Percentiles rank a stretch among this genome's conserved stretches.
Evolutionary conservation across 306 rosid genomes (phyloP).

Genomic region (Cicer judaicum): DNA sequence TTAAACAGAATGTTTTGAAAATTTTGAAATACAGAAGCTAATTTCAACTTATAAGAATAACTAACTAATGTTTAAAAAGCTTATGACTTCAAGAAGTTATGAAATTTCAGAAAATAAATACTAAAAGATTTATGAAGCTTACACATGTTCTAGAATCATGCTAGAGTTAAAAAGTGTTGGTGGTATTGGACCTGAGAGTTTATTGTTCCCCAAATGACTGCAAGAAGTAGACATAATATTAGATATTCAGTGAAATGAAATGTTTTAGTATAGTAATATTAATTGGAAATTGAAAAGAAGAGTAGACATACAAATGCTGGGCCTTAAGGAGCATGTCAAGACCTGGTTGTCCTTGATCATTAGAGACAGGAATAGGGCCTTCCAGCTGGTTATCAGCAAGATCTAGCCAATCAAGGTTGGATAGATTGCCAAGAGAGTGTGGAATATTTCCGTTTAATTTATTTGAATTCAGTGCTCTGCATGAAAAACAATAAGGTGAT

Average conservation of each 20-base stretch:
- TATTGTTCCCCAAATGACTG: constrained; percentile 73
- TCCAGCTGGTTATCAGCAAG: constrained; percentile 55
- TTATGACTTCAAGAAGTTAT: neutral
- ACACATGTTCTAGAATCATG: constrained; percentile 63
- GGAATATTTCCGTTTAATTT: constrained; percentile 55
- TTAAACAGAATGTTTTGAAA: neutral
- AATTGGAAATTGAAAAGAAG: constrained; percentile 30
- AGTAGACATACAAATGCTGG: constrained; percentile 55
- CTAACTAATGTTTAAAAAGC: neutral
- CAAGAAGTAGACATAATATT: constrained; percentile 33
- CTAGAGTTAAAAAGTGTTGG: constrained; percentile 52
- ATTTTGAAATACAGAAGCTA: neutral
- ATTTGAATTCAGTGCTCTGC: constrained; percentile 59
- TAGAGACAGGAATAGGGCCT: constrained; percentile 59
- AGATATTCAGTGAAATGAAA: constrained; percentile 39
- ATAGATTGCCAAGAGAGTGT: constrained; percentile 52
- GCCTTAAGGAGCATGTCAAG: constrained; percentile 55
- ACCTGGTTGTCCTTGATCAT: constrained; percentile 45
- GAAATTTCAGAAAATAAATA: constrained; percentile 1
- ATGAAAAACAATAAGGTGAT: constrained; percentile 24
- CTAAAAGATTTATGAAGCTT: constrained; percentile 47
- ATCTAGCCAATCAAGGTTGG: constrained; percentile 59
- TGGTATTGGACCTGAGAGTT: constrained; percentile 57
- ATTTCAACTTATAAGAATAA: neutral
- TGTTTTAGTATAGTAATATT: constrained; percentile 14